Base-by-base conservation (phyloP, 1,139 yeast species). In the Geotrichum carabidarum region DNA sequence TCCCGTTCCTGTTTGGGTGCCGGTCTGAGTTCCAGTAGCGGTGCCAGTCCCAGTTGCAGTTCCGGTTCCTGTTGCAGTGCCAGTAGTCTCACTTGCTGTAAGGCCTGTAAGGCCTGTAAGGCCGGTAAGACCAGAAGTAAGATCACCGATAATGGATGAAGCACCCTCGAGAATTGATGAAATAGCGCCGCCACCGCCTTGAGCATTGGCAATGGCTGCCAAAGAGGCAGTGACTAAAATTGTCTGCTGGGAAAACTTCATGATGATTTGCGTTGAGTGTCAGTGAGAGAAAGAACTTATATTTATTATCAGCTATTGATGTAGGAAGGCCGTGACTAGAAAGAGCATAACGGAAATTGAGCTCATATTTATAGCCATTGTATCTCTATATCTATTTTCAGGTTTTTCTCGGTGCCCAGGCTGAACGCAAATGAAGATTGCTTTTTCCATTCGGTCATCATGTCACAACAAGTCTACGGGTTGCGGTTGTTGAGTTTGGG, bases 191-290 rank as follows among this genome's bases (percentile, higher is more conserved):
- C 27, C 27, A 5, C 27, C 27, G 17, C 14, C 32, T 18, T 54
- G 54, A 17, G 50, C 53, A 15, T 47, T 41, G 11, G 36, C 37
- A 27, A 44, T 27, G 42, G 51, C 38, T 8, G 34, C 18, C 18
- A 44, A 18, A 11, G 45, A 14, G 18, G 53, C 44, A 30, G 42
- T 43, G 17, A 54, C 48, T 8, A 54, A 14, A 18, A 50, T n/a
- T n/a, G 48, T 12, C 17, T 41, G n/a, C 8, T 18, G 15, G 31
- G 51, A 44, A 18, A 44, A 37, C 27, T 44, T 35, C 53, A 50
- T 37, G 30, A 27, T 12, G 30, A 43, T 27, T n/a, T 5, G n/a
- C 12, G 8, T 15, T 41, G 22, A 41, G 27, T 7, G 9, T 9
- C 14, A 9, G 32, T 15, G 44, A 12, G 44, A 42, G 15, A 15